These are phyloP conservation scores for Ophiocordyceps camponoti-floridani DNA, from an alignment of 2,329 filamentous ascomycete species.

Conservation along the genomic window DNA sequence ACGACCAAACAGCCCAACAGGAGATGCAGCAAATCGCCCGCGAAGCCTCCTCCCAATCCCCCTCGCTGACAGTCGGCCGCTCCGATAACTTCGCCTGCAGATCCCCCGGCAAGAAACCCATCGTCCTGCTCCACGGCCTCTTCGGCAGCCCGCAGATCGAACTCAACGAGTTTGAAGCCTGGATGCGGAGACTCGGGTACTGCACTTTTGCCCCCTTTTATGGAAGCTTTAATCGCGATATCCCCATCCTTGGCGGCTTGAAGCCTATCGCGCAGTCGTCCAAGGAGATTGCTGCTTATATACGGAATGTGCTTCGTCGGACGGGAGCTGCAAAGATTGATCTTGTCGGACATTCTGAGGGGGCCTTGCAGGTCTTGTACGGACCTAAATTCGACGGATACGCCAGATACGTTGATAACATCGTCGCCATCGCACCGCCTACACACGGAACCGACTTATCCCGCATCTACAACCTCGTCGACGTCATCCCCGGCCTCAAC, in stretches of 20 bases:
- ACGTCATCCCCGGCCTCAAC: conserved; percentile 1
- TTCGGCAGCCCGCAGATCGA: conserved; percentile 5
- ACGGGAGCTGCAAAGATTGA: conserved; percentile 7
- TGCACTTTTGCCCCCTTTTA: conserved; percentile 8
- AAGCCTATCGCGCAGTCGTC: conserved; percentile 5
- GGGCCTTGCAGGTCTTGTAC: conserved; percentile 7
- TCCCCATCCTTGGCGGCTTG: conserved; percentile 7
- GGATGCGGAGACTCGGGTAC: conserved; percentile 4
- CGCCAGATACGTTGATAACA: conserved; percentile 3
- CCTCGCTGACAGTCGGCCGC: too few relatives aligned
- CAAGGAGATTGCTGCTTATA: conserved; percentile 5
- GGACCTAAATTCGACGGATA: conserved; percentile 5
- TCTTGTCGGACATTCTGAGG: conserved; percentile 8
- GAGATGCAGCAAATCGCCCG: too few relatives aligned
- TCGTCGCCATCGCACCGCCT: conserved; percentile 6
- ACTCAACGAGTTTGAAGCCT: conserved; percentile 5
- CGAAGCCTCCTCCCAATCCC: too few relatives aligned
- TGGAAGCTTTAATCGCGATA: conserved; percentile 3
- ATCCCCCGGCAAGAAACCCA: conserved; percentile 3
- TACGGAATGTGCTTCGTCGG: conserved; percentile 3
- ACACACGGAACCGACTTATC: conserved; percentile 8
- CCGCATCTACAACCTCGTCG: conserved; percentile 3
- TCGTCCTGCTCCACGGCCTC: conserved; percentile 8
- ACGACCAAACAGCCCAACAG: too few relatives aligned
- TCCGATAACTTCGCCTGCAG: too few relatives aligned